Evolutionary conservation across 768 basidiomycete genomes (phyloP).

Genomic region (Russula griseocarnosa): DNA sequence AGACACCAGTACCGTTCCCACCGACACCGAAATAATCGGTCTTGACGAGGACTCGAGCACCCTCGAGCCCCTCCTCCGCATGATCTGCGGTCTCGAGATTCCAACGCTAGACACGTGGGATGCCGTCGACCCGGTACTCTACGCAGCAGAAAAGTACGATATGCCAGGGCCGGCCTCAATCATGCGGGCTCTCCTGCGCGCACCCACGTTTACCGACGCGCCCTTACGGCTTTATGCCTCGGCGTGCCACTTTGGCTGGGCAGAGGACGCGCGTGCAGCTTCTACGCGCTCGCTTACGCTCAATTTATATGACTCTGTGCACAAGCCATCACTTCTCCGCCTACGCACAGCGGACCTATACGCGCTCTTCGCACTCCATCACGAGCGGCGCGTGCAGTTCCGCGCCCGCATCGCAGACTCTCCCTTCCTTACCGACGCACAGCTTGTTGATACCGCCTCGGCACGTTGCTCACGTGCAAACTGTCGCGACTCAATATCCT

Average conservation of each 20-base stretch:
- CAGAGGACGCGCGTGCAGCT: constrained; percentile 50
- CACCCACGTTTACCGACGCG: constrained; percentile 46
- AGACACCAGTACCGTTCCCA: neutral
- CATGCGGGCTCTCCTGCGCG: constrained; percentile 53
- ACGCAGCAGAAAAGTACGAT: constrained; percentile 65
- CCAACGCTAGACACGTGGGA: constrained; percentile 49
- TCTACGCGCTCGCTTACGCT: constrained; percentile 53
- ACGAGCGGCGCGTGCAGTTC: constrained; percentile 47
- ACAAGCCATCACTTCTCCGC: constrained; percentile 45
- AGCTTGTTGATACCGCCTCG: constrained; percentile 44
- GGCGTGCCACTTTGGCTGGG: constrained; percentile 58
- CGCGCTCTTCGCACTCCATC: constrained; percentile 53
- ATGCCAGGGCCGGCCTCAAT: constrained; percentile 63
- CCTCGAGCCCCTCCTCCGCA: constrained; percentile 54
- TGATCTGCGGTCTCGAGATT: constrained; percentile 58
- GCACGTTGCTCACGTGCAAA: constrained; percentile 44
- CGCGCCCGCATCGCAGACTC: constrained; percentile 49
- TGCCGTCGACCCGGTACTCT: constrained; percentile 52
- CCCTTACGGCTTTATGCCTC: constrained; percentile 53
- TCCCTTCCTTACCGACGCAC: constrained; percentile 42
- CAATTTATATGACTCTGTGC: constrained; percentile 46
- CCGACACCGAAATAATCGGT: constrained; percentile 41
- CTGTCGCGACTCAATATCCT: constrained; percentile 48
- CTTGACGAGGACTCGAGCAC: constrained; percentile 55
- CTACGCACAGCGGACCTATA: constrained; percentile 51